Conservation (phyloP, 768 basidiomycete genomes). For the Suillus ampliporus region DNA sequence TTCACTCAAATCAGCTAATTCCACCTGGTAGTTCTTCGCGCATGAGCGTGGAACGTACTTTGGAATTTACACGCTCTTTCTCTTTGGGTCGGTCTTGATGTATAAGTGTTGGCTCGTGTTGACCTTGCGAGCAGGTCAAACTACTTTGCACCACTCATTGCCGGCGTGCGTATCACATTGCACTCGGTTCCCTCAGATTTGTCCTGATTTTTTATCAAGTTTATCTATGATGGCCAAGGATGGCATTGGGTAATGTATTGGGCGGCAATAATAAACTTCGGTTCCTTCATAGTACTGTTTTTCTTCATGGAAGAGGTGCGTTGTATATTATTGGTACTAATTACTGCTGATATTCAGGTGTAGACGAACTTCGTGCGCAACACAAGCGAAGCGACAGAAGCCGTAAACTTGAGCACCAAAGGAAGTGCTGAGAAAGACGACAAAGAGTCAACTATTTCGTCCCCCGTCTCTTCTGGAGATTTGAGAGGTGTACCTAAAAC, state of each 20-base stretch:
- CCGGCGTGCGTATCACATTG: constrained; percentile 19
- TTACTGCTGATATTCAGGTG: background rate
- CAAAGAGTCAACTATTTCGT: constrained; percentile 15
- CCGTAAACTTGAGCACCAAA: background rate
- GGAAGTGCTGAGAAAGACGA: constrained; percentile 15
- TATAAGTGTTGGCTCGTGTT: background rate
- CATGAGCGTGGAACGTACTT: constrained; percentile 27
- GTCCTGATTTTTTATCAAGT: constrained; percentile 15
- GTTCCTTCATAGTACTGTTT: constrained; percentile 21
- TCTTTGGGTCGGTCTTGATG: constrained; percentile 21
- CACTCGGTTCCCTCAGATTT: background rate
- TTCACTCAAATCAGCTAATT: constrained; percentile 4
- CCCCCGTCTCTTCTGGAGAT: constrained; percentile 14
- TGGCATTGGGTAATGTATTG: constrained; percentile 31
- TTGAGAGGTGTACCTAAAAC: constrained; percentile 21
- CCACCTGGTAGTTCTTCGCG: constrained; percentile 20
- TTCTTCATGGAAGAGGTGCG: constrained; percentile 27
- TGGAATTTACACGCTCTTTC: constrained; percentile 24
- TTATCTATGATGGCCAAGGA: constrained; percentile 25
- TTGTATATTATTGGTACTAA: background rate
- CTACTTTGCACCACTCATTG: constrained; percentile 27
- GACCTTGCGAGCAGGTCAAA: constrained; percentile 19
- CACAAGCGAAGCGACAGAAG: constrained; percentile 24
- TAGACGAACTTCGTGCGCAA: constrained; percentile 24
- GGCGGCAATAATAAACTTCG: constrained; percentile 27